These are phyloP conservation scores for Nigrograna mackinnonii DNA, from an alignment of 2,329 filamentous ascomycete genomes.

Conservation along the genomic window DNA sequence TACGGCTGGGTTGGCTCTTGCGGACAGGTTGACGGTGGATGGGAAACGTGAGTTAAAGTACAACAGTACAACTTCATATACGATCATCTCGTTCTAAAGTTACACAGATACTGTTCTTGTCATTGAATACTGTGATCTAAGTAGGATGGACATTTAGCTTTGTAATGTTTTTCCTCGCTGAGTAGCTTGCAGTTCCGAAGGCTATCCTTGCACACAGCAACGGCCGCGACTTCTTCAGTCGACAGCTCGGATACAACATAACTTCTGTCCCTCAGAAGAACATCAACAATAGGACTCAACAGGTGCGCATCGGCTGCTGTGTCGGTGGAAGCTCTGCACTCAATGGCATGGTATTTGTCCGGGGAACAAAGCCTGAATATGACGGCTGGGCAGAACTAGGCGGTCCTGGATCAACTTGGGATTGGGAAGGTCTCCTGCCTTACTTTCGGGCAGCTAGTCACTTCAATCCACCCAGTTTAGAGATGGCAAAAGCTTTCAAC, in stretches of 20 bases:
- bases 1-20: constrained; percentile 11
- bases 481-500: background rate
- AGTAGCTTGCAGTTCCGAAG: constrained; percentile 1
- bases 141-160: too few relatives aligned
- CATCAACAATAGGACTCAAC: constrained; percentile 2
- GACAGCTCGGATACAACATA: constrained; percentile 6
- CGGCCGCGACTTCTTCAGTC: background rate
- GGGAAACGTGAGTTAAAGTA: constrained; percentile 4
- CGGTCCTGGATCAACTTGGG: constrained; percentile 44
- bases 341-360: constrained; percentile 6
- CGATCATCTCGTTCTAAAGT: background rate
- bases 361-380: constrained; percentile 6
- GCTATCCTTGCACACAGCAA: background rate
- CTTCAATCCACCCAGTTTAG: background rate
- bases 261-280: constrained; percentile 3
- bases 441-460: constrained; percentile 25
- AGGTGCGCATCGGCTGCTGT: constrained; percentile 8
- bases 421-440: constrained; percentile 50
- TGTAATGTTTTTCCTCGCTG: background rate
- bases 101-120: constrained; percentile 6
- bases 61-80: background rate
- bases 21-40: constrained; percentile 4
- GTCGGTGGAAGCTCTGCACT: constrained; percentile 6
- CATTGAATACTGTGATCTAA: constrained; percentile 6
- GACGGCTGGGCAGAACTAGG: constrained; percentile 11